Evolutionary conservation across 1,284 basidiomycete genomes (phyloP).

Genomic region (Hortiboletus rubellus): DNA sequence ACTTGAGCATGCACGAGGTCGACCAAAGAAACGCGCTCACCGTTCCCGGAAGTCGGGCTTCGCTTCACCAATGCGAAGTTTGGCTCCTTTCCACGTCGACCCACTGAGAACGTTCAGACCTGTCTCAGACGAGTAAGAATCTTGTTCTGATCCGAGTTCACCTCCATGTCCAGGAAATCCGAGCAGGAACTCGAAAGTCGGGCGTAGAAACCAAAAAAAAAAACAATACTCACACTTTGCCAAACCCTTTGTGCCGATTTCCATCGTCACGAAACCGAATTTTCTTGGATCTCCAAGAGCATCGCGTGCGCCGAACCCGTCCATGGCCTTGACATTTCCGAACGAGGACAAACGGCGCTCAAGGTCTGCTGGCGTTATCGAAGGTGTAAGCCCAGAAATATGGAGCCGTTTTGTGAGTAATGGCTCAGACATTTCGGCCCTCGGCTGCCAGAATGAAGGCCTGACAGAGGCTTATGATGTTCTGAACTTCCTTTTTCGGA

Average conservation of each 20-base stretch:
- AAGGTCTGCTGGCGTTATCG: slow-evolving; percentile 60
- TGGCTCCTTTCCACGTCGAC: slow-evolving; percentile 80
- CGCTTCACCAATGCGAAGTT: slow-evolving; percentile 76
- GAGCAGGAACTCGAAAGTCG: not conserved
- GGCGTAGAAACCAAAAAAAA: not conserved
- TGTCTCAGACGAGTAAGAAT: slow-evolving; percentile 31
- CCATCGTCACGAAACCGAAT: slow-evolving; percentile 73
- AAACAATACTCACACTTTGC: slow-evolving; percentile 65
- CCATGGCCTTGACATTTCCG: slow-evolving; percentile 63
- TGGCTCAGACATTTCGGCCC: slow-evolving; percentile 20
- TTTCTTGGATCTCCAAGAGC: slow-evolving; percentile 64
- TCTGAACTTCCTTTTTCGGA: too few relatives aligned
- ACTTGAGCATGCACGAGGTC: not conserved
- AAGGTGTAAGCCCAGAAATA: slow-evolving; percentile 69
- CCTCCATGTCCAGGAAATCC: not conserved
- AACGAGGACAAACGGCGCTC: slow-evolving; percentile 60
- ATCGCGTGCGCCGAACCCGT: slow-evolving; percentile 66
- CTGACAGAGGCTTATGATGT: too few relatives aligned
- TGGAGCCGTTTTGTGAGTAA: slow-evolving; percentile 62
- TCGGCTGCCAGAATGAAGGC: too few relatives aligned
- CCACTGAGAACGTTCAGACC: slow-evolving; percentile 76
- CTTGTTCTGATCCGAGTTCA: not conserved
- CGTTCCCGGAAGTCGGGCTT: slow-evolving; percentile 67
- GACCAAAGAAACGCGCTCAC: slow-evolving; percentile 36
- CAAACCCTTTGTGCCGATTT: slow-evolving; percentile 57